Percentiles rank a stretch among this genome's conserved stretches.
These are phyloP conservation scores for Gnomoniopsis smithogilvyi DNA, from an alignment of 2,329 filamentous ascomycete genomes.

Conservation along the genomic window DNA sequence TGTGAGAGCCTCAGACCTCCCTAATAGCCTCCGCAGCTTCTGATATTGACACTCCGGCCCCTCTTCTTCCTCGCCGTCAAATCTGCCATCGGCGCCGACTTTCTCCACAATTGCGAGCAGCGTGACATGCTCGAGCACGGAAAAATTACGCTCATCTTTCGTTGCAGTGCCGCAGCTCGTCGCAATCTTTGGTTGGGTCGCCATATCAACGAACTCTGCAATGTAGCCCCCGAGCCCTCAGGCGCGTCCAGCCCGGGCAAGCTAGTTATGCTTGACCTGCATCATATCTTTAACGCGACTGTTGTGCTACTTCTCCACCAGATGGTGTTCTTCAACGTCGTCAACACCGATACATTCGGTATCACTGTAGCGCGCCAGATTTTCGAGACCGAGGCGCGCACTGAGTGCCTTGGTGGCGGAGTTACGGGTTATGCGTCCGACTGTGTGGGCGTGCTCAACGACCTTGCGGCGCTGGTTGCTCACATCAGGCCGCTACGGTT, in stretches of 20 bases:
- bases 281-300: constrained; percentile 49
- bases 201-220: constrained; percentile 22
- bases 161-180: constrained; percentile 42
- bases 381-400: constrained; percentile 36
- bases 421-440: constrained; percentile 16
- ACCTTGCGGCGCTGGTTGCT: constrained; percentile 10
- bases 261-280: constrained; percentile 41
- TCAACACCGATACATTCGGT: constrained; percentile 27
- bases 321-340: constrained; percentile 34
- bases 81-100: constrained; percentile 40
- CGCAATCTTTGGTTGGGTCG: constrained; percentile 43
- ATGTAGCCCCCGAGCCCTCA: neutral
- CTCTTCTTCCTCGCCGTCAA: constrained; percentile 46
- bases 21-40: constrained; percentile 31
- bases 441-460: constrained; percentile 15
- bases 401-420: constrained; percentile 19
- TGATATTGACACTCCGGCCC: constrained; percentile 46
- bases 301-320: constrained; percentile 45
- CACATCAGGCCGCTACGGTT: constrained; percentile 13
- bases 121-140: constrained; percentile 26
- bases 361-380: constrained; percentile 38
- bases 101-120: constrained; percentile 25
- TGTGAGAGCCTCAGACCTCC: neutral
- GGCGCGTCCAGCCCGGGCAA: constrained; percentile 32
- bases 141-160: constrained; percentile 27